Evolutionary conservation across 192 early-diverging fungal species (phyloP).

Genomic region (Umbelopsis sp.): DNA sequence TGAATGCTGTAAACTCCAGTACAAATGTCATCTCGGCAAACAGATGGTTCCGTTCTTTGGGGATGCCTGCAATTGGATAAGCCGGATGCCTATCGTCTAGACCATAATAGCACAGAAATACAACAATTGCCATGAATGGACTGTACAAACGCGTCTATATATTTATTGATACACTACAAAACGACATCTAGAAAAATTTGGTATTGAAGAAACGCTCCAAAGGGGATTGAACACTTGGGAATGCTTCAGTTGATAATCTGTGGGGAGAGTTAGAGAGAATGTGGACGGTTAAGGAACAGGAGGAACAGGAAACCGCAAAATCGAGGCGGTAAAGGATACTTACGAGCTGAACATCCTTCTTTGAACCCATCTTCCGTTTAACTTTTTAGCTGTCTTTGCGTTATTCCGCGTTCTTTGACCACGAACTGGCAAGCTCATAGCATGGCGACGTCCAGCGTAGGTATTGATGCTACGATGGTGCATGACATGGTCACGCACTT

Average conservation of each 20-base stretch:
- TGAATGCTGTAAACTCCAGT: too few relatives aligned
- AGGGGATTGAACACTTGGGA: constrained; percentile 25
- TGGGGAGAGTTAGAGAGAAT: background rate
- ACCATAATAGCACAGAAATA: background rate
- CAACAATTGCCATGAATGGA: too few relatives aligned
- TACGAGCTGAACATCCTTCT: constrained; percentile 40
- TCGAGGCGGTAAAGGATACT: background rate
- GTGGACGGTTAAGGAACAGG: background rate
- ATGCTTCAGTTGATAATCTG: constrained; percentile 8
- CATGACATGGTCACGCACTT: constrained; percentile 70
- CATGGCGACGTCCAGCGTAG: constrained; percentile 83
- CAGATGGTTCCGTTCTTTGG: background rate
- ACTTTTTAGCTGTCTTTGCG: constrained; percentile 79
- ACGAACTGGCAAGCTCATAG: constrained; percentile 85
- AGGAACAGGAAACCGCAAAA: background rate
- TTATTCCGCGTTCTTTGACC: constrained; percentile 90
- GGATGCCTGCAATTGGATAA: background rate
- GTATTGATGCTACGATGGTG: constrained; percentile 73
- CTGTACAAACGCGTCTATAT: constrained; percentile 18
- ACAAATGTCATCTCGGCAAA: background rate
- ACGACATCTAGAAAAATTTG: constrained; percentile 13
- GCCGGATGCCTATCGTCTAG: background rate
- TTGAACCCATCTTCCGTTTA: constrained; percentile 71
- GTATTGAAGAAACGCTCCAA: constrained; percentile 35
- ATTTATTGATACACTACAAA: constrained; percentile 18